phyloP scores from a whole-genome alignment of 805 yeast genomes.

The Kuraishia piskuri region DNA sequence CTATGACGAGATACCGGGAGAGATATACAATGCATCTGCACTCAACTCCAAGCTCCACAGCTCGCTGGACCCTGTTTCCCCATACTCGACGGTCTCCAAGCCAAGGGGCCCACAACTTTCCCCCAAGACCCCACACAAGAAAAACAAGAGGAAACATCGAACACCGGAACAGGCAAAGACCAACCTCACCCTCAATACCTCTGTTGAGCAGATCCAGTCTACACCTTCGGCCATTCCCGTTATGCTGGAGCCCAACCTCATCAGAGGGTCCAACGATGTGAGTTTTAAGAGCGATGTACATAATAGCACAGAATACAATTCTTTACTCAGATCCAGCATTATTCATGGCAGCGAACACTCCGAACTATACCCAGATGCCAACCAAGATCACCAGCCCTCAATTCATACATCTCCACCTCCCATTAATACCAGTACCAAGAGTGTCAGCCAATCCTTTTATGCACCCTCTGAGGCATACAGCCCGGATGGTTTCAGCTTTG shows the following conservation, averaged over 20 bases:
- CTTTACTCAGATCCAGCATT: not conserved
- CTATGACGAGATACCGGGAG: slow-evolving; percentile 21
- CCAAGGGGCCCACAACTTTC: not conserved
- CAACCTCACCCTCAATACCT: not conserved
- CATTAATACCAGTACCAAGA: not conserved
- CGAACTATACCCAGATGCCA: not conserved
- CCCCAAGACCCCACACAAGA: not conserved
- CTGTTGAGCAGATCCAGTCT: not conserved
- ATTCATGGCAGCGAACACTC: not conserved
- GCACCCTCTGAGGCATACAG: not conserved
- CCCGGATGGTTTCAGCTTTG: not conserved
- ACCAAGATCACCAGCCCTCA: not conserved
- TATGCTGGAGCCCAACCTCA: not conserved
- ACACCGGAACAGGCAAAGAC: not conserved
- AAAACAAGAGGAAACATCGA: not conserved
- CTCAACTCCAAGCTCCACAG: slow-evolving; percentile 13
- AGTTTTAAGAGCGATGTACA: not conserved
- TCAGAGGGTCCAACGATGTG: not conserved
- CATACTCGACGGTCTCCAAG: slow-evolving; percentile 12
- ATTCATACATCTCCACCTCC: not conserved
- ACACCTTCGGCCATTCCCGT: not conserved
- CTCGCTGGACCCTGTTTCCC: slow-evolving; percentile 12
- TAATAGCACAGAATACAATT: not conserved
- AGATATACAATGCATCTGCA: slow-evolving; percentile 15
- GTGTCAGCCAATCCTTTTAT: not conserved